A percentile compares a stretch with the other conserved stretches of the same genome.
These are phyloP conservation scores for Colletotrichum musicola DNA, from an alignment of 2,329 filamentous ascomycete species.

Conservation along the genomic window DNA sequence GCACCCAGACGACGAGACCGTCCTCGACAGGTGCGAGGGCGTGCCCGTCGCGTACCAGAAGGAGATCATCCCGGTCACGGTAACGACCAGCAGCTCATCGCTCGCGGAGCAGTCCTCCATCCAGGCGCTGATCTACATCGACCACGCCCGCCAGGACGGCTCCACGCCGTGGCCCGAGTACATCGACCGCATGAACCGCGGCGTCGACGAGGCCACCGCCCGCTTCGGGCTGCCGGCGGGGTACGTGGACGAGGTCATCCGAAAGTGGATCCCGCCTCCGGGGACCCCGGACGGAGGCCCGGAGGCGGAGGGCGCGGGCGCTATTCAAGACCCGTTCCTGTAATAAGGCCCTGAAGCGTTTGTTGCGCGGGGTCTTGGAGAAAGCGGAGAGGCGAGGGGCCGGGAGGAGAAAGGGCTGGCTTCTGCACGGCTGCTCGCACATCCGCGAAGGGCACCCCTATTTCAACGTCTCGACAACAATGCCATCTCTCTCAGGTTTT, in stretches of 20 bases:
- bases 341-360: background rate
- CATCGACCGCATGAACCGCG: slow-evolving; percentile 72
- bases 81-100: background rate
- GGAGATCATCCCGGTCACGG: slow-evolving; percentile 52
- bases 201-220: slow-evolving; percentile 68
- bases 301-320: background rate
- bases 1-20: slow-evolving; percentile 60
- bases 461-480: no score
- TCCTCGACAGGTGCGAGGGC: slow-evolving; percentile 70
- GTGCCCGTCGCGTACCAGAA: slow-evolving; percentile 74
- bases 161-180: slow-evolving; percentile 65
- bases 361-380: background rate
- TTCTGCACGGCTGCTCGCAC: no score
- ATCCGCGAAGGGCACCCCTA: no score
- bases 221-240: slow-evolving; percentile 64
- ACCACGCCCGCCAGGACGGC: slow-evolving; percentile 55
- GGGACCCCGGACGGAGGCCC: background rate
- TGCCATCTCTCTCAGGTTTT: no score
- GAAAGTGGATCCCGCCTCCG: slow-evolving; percentile 53
- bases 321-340: slow-evolving; percentile 12
- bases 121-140: slow-evolving; percentile 71
- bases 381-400: background rate
- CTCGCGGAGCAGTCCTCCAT: background rate
- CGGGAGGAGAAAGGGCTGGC: no score
- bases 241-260: slow-evolving; percentile 69